Evolutionary conservation across 768 basidiomycete genomes (phyloP), one percentile per base, ranked within the genome.

Genomic region (Russula vinacea): DNA sequence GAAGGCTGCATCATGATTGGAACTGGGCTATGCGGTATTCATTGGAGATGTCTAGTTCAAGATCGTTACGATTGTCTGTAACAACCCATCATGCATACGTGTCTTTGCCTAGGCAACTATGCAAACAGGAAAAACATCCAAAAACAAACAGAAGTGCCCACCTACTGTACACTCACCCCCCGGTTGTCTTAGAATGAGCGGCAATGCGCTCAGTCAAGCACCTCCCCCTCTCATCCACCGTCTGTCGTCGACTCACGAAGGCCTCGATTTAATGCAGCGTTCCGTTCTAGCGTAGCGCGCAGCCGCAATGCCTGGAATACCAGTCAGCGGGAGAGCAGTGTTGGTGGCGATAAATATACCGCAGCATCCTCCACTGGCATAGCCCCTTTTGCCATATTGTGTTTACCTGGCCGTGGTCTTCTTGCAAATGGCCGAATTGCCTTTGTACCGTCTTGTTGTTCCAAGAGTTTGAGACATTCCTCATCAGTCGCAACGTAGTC

Each of bases 311-410:
- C 90, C 90, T 91, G 57, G 6, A 55, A 32, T 9, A 55, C 47
- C 22, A 40, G 44, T 64, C 2, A 50, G 26, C 13, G 50, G 58
- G 17, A 66, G 45, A 32, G 33, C 42, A 8, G n/a, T 33, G 40
- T 14, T 51, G 53, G 2, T 50, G n/a, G 26, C 13, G 16, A 19
- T 24, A 11, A 47, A 78, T 85, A 26, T 74, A 90, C 90, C 56
- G 90, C 89, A 57, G 87, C 89, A 73, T 93, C 91, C 73, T 93
- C 91, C 0, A 88, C 88, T 56, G 88, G 80, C 67, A 90, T 73
- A 0, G 90, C 89, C 3, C 90, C 90, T 74, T 93, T 92, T 2
- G 91, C 92, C 89, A 92, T 91, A 71, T 92, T 93, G 68, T 92
- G 89, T 69, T 89, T 92, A 5, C 89, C 86, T 29, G 83, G 79